A percentile compares a stretch with the other conserved stretches of the same genome.
phyloP scores from a whole-genome alignment of 495 filamentous ascomycete genomes.

The Penicillium flavigenum region DNA sequence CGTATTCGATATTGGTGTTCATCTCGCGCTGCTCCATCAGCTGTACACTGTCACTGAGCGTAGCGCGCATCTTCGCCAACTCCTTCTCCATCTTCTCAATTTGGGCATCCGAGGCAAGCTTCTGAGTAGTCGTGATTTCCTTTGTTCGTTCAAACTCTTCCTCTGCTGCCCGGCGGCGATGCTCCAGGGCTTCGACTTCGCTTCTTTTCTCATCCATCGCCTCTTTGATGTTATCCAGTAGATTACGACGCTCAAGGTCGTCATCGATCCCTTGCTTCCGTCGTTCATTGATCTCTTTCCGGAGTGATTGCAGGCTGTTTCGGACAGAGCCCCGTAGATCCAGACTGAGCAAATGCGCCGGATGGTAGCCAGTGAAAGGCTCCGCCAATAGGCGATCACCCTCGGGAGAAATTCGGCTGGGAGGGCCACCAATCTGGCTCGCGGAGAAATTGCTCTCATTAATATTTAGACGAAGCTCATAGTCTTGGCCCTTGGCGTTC shows the following conservation, averaged over 20 bases:
- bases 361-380: constrained; percentile 79
- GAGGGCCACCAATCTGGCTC: constrained; percentile 64
- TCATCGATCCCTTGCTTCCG: constrained; percentile 77
- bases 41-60: constrained; percentile 84
- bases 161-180: constrained; percentile 77
- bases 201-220: constrained; percentile 89
- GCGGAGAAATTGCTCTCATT: constrained; percentile 74
- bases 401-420: constrained; percentile 50
- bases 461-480: constrained; percentile 75
- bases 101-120: constrained; percentile 81
- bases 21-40: constrained; percentile 94
- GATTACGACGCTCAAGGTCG: constrained; percentile 86
- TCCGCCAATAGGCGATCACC: constrained; percentile 74
- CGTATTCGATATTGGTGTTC: constrained; percentile 95
- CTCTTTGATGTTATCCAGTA: constrained; percentile 89
- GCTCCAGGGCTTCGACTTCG: constrained; percentile 90
- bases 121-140: constrained; percentile 84
- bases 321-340: constrained; percentile 82
- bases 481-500: constrained; percentile 81
- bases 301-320: constrained; percentile 68
- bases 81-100: constrained; percentile 99
- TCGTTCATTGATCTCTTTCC: constrained; percentile 86
- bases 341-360: constrained; percentile 78
- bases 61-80: constrained; percentile 83
- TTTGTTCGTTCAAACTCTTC: constrained; percentile 93